These are phyloP conservation scores for Adiantum capillusveneris DNA, from an alignment of 75 land plant species.

Conservation along the genomic window DNA sequence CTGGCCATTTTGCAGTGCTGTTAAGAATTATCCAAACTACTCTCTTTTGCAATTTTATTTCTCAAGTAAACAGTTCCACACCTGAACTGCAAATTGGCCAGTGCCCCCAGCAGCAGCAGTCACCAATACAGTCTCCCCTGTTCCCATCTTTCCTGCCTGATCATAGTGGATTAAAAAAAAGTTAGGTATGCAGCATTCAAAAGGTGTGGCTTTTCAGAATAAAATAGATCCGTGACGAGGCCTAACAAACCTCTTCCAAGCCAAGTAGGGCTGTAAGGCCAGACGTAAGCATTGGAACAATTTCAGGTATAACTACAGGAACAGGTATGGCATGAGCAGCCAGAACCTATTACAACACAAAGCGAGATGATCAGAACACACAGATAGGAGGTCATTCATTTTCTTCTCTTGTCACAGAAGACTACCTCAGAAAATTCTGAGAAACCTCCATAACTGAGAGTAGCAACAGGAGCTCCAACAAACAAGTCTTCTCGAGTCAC, in stretches of 20 bases:
- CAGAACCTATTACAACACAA: conserved; percentile 47
- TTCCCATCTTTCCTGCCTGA: conserved; percentile 76
- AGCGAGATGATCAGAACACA: background rate
- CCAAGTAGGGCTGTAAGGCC: conserved; percentile 97
- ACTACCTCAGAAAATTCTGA: conserved; percentile 73
- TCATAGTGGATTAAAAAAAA: conserved; percentile 2
- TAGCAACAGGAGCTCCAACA: conserved; percentile 81
- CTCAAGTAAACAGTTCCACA: too few species aligned
- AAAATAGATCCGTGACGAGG: too few species aligned
- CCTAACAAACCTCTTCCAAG: conserved; percentile 61
- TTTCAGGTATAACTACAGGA: conserved; percentile 82
- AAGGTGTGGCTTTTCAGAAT: background rate
- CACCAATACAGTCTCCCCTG: conserved; percentile 79
- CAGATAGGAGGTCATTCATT: background rate
- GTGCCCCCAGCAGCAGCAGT: conserved; percentile 99
- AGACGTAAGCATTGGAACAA: conserved; percentile 94
- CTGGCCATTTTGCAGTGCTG: too few species aligned
- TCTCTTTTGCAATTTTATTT: too few species aligned
- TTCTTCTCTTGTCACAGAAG: background rate
- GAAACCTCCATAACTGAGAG: conserved; percentile 74
- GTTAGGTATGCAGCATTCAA: background rate
- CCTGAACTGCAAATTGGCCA: conserved; percentile 90
- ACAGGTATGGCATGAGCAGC: conserved; percentile 69
- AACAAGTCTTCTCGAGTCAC: conserved; percentile 35
- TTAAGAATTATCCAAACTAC: too few species aligned